phyloP scores from a whole-genome alignment of 1,284 basidiomycete species.

The Volvariella volvacea region DNA sequence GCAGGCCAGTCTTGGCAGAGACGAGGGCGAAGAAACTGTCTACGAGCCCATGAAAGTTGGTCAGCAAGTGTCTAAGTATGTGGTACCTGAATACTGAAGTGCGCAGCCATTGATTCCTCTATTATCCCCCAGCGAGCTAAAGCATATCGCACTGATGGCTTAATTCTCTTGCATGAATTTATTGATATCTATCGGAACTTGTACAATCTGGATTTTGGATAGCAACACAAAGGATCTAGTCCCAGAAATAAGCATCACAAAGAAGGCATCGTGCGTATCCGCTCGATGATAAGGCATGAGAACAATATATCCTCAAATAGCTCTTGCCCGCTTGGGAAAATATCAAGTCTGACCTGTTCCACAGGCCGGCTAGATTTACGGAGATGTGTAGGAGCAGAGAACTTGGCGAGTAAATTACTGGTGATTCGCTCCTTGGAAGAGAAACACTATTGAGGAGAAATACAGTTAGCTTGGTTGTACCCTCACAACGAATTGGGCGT shows the following conservation, averaged over 20 bases:
- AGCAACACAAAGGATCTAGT: too few relatives aligned
- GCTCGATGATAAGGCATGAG: slow-evolving; percentile 30
- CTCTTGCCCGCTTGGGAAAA: slow-evolving; percentile 30
- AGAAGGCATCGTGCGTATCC: slow-evolving; percentile 27
- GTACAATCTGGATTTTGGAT: too few relatives aligned
- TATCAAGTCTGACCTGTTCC: slow-evolving; percentile 27
- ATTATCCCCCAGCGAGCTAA: slow-evolving; percentile 56
- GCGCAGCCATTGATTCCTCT: slow-evolving; percentile 3
- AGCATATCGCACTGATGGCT: slow-evolving; percentile 75
- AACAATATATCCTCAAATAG: slow-evolving; percentile 34
- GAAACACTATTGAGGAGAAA: slow-evolving; percentile 23
- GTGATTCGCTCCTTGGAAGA: slow-evolving; percentile 27
- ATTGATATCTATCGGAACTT: neutral
- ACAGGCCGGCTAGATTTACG: slow-evolving; percentile 25
- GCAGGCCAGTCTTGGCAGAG: slow-evolving; percentile 28
- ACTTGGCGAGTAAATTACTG: slow-evolving; percentile 27
- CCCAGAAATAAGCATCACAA: too few relatives aligned
- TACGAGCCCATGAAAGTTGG: slow-evolving; percentile 84
- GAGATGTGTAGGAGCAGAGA: slow-evolving; percentile 24
- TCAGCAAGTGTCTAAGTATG: slow-evolving; percentile 78
- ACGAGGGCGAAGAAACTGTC: slow-evolving; percentile 34
- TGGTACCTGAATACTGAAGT: slow-evolving; percentile 8
- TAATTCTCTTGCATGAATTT: slow-evolving; percentile 20
- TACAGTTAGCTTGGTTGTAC: too few relatives aligned
- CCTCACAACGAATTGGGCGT: too few relatives aligned